Base-by-base conservation (phyloP, 139 green algal genomes). In the Chlorella sp. region DNA sequence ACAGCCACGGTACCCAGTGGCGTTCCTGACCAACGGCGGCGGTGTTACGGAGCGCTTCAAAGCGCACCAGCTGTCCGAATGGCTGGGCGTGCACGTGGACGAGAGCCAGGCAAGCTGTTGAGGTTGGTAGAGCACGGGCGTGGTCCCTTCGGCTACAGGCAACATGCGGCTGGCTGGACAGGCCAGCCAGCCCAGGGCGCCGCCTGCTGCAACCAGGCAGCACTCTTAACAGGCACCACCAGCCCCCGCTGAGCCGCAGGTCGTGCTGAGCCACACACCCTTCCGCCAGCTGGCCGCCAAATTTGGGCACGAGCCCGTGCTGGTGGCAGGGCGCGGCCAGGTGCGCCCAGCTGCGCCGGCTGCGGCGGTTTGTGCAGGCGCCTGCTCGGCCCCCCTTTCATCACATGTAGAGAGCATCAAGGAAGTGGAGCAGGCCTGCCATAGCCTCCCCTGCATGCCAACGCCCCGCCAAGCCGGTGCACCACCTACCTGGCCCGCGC, bases 1-100 rank as follows among this genome's bases (percentile, higher is more conserved):
- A 20, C 20, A 41, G 43, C 75, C 86, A 22, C 26, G 70, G 36
- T 65, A 91, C 89, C 34, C 70, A 24, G 1, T 95, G 74, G 89
- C 77, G 16, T 98, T 97, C 80, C 85, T 98, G 28, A 98, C 95
- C 2, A 98, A 98, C 67, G 93, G 94, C 4, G 95, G 95, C 46
- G 95, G 94, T 41, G 87, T 93, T 20, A 91, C 84, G 17, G 94
- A 98, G 79, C 83, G 77, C 0, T 17, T 74, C 20, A 96, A 96
- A 84, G 95, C 95, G 9, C 38, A 93, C 56, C 86, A 97, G 85
- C 91, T 98, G 54, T 88, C 84, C 6, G 41, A 58, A 4, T 94
- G 92, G 91, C 89, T 98, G 32, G 81, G 91, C 0, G 91, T 97
- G 51, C 79, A 85, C 4, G 92, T 98, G 16, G 0, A 73, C 8